Conservation (phyloP, 768 basidiomycete species). For the Coprinopsis sp. region DNA sequence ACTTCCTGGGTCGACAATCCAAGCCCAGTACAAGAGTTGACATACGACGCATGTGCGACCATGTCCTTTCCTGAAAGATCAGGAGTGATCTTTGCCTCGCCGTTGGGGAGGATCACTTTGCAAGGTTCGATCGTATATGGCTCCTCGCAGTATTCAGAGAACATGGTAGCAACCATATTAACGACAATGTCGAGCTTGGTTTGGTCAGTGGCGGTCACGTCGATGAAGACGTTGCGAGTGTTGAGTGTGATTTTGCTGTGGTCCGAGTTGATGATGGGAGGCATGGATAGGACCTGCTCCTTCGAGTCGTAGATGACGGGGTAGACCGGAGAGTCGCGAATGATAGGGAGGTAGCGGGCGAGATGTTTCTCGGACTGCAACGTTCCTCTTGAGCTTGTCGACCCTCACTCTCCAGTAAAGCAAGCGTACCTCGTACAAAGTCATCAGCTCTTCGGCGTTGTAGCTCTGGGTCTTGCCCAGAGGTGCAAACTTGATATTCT, state of each 20-base stretch:
- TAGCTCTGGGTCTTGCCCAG: slow-evolving; percentile 75
- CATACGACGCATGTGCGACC: slow-evolving; percentile 78
- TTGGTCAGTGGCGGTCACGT: slow-evolving; percentile 93
- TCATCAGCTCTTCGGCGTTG: slow-evolving; percentile 90
- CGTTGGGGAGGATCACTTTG: slow-evolving; percentile 75
- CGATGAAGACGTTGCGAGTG: slow-evolving; percentile 93
- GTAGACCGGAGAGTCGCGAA: slow-evolving; percentile 92
- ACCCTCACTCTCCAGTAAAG: background rate
- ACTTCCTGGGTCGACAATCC: slow-evolving; percentile 62
- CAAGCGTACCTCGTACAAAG: slow-evolving; percentile 75
- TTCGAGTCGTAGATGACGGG: slow-evolving; percentile 94
- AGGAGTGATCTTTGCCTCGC: slow-evolving; percentile 71
- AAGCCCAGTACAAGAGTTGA: slow-evolving; percentile 94
- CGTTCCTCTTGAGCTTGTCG: background rate
- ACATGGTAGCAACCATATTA: slow-evolving; percentile 96
- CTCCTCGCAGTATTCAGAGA: slow-evolving; percentile 90
- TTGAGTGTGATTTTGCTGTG: slow-evolving; percentile 95
- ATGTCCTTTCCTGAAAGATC: slow-evolving; percentile 71
- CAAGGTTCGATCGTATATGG: slow-evolving; percentile 91
- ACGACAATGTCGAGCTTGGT: slow-evolving; percentile 96
- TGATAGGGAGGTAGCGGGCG: slow-evolving; percentile 83
- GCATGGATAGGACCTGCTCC: slow-evolving; percentile 90
- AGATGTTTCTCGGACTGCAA: slow-evolving; percentile 87
- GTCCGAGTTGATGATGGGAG: slow-evolving; percentile 96
- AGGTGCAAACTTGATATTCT: slow-evolving; percentile 88